Evolutionary conservation across 441 rosid species (phyloP), one percentile per base, ranked within the genome.

Genomic region (Manihot esculenta): DNA sequence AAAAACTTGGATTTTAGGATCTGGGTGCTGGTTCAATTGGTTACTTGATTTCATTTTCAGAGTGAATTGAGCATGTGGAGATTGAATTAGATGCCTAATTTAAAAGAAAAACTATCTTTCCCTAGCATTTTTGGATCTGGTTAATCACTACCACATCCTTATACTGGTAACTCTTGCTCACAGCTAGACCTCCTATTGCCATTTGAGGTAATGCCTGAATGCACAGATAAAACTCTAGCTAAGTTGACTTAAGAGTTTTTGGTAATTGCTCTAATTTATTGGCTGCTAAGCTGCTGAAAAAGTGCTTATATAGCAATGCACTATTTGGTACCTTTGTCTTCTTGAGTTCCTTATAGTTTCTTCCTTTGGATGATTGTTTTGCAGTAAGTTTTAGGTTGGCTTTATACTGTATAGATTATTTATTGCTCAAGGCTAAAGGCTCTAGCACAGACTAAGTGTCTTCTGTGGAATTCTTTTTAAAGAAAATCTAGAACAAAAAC

Each of bases 121-220:
- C n/a, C n/a, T 64, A 21, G 30, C 38, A 5, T 58, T 55, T 47
- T 76, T 44, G 72, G 69, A 73, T 76, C 78, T 70, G 63, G 26
- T 51, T n/a, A 8, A 18, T 13, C 30, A 38, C 21, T 62, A 26
- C 30, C 44, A 10, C 4, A 48, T 30, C 10, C 53, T 49, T 55
- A 30, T 27, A 5, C 18, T n/a, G 56, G 23, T 51, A 18, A 27
- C 47, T 23, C 41, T 27, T 14, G 17, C 21, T 18, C 18, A 42
- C 54, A 18, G 56, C 35, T 62, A 9, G 18, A 26, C 27, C 9
- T 42, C 13, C 24, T 41, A 9, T 62, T 33, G 57, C 26, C 55
- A 30, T 68, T 26, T 45, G 11, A 30, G 64, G 10, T 56, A 33
- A 21, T 57, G 58, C 64, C 50, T 41, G 4, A 41, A 21, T 49